Evolutionary conservation across 2,329 filamentous ascomycete species (phyloP).

Genomic region (Tolypocladium capitatum): DNA sequence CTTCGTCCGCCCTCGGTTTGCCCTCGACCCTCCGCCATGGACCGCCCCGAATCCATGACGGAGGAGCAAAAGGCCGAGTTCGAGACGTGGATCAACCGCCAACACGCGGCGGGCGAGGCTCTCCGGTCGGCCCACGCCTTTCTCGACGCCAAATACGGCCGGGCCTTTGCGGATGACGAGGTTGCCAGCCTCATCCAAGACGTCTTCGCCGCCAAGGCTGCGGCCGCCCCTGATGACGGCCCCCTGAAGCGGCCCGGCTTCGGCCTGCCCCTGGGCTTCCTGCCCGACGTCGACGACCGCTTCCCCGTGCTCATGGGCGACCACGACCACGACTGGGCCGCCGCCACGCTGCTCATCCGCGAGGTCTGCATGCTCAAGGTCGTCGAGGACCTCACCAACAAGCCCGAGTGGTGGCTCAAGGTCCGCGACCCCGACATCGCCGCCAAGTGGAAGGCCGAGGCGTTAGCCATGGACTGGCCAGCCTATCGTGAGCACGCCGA

Average conservation of each 20-base stretch:
- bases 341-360: conserved; percentile 14
- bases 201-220: no score
- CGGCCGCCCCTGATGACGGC: conserved; percentile 9
- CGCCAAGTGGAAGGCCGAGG: conserved; percentile 17
- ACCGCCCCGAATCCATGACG: no score
- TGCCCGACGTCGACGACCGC: not conserved
- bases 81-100: no score
- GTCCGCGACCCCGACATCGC: conserved; percentile 13
- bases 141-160: no score
- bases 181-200: no score
- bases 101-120: no score
- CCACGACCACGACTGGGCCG: conserved; percentile 8
- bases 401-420: conserved; percentile 21
- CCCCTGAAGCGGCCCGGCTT: conserved; percentile 11
- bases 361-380: conserved; percentile 19
- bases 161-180: no score
- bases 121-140: no score
- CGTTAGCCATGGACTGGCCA: conserved; percentile 15
- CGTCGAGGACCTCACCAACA: conserved; percentile 20
- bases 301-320: conserved; percentile 11
- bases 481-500: conserved; percentile 9
- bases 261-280: conserved; percentile 11
- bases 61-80: no score
- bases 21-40: no score
- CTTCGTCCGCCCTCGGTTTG: no score